Conservation (phyloP, 208 protist genomes). For the Crithidia thermophila region DNA sequence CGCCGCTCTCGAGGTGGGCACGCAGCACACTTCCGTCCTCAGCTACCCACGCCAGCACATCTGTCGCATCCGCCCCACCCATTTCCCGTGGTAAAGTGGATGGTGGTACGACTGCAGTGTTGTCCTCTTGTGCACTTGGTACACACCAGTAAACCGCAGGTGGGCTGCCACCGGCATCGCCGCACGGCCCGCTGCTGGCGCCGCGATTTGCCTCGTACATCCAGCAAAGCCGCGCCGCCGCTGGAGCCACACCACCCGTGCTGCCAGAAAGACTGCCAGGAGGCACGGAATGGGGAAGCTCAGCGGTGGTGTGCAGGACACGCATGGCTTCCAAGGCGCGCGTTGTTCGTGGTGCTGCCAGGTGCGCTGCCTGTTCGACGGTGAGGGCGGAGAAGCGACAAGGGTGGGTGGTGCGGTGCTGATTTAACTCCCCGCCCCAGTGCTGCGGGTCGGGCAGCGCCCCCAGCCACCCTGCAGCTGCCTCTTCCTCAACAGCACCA, state of each 20-base stretch:
- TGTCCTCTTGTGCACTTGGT: background rate
- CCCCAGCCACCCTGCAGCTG: slow-evolving; percentile 8
- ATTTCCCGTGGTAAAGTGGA: too few relatives aligned
- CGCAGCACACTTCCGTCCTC: slow-evolving; percentile 71
- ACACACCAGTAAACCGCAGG: slow-evolving; percentile 76
- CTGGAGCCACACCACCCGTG: background rate
- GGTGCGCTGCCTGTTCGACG: slow-evolving; percentile 16
- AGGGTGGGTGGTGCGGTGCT: slow-evolving; percentile 4
- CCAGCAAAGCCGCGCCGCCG: slow-evolving; percentile 47
- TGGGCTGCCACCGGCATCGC: slow-evolving; percentile 44
- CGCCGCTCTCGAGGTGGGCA: slow-evolving; percentile 34
- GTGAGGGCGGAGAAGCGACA: slow-evolving; percentile 30
- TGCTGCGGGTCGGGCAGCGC: slow-evolving; percentile 25
- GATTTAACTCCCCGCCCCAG: slow-evolving; percentile 23
- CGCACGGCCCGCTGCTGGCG: slow-evolving; percentile 35
- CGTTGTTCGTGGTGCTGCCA: slow-evolving; percentile 26
- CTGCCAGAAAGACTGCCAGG: too few relatives aligned
- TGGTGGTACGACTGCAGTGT: background rate
- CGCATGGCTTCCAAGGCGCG: slow-evolving; percentile 27
- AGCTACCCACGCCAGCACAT: slow-evolving; percentile 61
- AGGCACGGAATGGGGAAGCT: too few relatives aligned
- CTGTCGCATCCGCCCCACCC: too few relatives aligned
- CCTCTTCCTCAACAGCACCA: background rate
- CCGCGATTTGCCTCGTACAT: slow-evolving; percentile 22
- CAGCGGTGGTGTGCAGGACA: slow-evolving; percentile 11